A percentile compares a stretch with the other conserved stretches of the same genome.
phyloP scores from a whole-genome alignment of 352 stramenopile species.

The Aphanomyces invadans region DNA sequence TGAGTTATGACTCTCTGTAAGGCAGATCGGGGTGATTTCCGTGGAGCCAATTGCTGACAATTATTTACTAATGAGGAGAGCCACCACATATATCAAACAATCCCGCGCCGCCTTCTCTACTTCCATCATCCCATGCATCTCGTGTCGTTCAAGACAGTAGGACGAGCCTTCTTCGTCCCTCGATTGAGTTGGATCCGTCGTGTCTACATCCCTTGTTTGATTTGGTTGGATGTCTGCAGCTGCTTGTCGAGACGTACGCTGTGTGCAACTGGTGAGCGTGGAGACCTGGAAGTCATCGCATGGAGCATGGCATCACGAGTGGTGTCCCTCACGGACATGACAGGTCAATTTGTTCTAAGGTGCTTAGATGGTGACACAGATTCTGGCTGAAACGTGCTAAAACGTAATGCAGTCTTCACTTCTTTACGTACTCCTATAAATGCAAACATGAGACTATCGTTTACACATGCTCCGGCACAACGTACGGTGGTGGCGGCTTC shows the following conservation, averaged over 20 bases:
- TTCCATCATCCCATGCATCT: neutral
- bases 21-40: slow-evolving; percentile 27
- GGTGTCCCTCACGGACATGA: too few species aligned
- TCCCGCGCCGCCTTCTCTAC: neutral
- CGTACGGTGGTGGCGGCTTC: slow-evolving; percentile 71
- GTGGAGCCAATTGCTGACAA: slow-evolving; percentile 24
- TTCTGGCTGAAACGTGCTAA: neutral
- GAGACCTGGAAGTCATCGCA: too few species aligned
- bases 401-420: slow-evolving; percentile 6
- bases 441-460: neutral
- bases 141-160: neutral
- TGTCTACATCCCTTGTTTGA: too few species aligned
- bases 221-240: too few species aligned
- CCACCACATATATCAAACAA: neutral
- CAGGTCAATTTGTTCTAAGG: neutral
- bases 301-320: too few species aligned
- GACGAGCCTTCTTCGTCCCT: too few species aligned
- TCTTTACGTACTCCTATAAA: slow-evolving; percentile 25
- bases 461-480: neutral
- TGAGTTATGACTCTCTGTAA: slow-evolving; percentile 27
- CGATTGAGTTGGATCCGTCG: too few species aligned
- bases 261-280: too few species aligned
- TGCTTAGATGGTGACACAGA: neutral
- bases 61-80: slow-evolving; percentile 22
- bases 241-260: too few species aligned